These are phyloP conservation scores for Claviceps digitariae DNA, from an alignment of 2,329 filamentous ascomycete genomes.

Conservation along the genomic window DNA sequence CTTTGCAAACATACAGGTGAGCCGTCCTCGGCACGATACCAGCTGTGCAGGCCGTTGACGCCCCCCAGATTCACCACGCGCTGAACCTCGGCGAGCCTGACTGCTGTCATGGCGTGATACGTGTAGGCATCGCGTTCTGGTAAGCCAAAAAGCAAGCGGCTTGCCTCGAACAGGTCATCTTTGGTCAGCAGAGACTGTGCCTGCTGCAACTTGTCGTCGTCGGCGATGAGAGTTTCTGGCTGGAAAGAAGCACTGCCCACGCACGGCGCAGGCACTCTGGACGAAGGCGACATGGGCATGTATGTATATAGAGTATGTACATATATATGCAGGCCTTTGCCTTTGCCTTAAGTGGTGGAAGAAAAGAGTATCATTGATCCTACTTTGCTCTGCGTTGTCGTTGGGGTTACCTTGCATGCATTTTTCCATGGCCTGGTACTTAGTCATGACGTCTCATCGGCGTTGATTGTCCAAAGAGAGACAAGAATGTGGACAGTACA, in stretches of 20 bases:
- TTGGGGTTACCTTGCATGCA: too few species aligned
- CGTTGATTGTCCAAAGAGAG: too few species aligned
- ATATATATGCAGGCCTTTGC: too few species aligned
- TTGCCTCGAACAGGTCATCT: constrained; percentile 32
- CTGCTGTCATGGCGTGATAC: constrained; percentile 38
- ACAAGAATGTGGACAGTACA: too few species aligned
- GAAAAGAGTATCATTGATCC: too few species aligned
- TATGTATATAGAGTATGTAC: neutral
- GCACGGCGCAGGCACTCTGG: constrained; percentile 24
- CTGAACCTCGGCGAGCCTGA: constrained; percentile 35
- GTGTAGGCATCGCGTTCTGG: constrained; percentile 31
- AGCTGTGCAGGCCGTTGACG: constrained; percentile 32
- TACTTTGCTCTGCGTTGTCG: too few species aligned
- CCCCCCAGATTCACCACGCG: constrained; percentile 28
- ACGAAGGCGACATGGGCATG: constrained; percentile 16
- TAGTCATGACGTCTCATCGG: too few species aligned
- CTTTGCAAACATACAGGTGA: constrained; percentile 15
- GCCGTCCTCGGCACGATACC: constrained; percentile 30
- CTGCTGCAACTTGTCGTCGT: constrained; percentile 23
- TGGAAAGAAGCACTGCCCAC: constrained; percentile 31
- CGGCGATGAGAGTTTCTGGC: constrained; percentile 25
- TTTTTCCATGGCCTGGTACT: too few species aligned
- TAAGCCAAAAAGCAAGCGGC: constrained; percentile 29
- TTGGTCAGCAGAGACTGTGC: constrained; percentile 24
- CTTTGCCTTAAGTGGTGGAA: too few species aligned